Evolutionary conservation across 768 basidiomycete species (phyloP), one percentile per base, ranked within the genome.

Genomic region (Mycena pura): DNA sequence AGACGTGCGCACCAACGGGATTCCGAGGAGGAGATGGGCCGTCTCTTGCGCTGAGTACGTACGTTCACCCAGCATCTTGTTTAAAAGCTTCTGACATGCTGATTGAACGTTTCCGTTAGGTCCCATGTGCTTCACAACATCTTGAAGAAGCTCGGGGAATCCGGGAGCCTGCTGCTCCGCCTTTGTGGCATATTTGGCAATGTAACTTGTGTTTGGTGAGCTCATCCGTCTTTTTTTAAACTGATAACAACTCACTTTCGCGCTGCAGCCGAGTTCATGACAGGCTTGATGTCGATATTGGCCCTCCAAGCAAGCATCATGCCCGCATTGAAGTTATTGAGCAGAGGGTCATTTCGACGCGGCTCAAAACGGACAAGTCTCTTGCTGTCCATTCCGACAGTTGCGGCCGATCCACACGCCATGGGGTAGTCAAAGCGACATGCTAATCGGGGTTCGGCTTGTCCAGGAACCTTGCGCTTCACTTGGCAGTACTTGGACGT

Each of bases 261-360:
- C 3, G 56, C 68, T 1, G 66, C 68, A 21, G 59, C 62, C 17
- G 31, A 46, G 38, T 54, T 69, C 43, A 72, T 29, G 34, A 70
- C 54, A 5, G 68, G 68, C 47, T 62, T 48, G 27, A 70, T 51
- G 44, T 70, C 66, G 41, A 72, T 69, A 46, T 72, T 72, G 2
- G 66, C 69, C n/a, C 64, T 45, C 69, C 66, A 72, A 13, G 52
- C 66, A 10, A 72, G 36, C 24, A 67, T 70, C 28, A 68, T 56
- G 1, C 60, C 54, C 6, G 50, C 22, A 54, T 70, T 66, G 39
- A 70, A 64, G 3, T 51, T 50, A 31, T 71, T 70, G 5, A 71
- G 50, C 21, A 67, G 36, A 8, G 44, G 48, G 55, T 71, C 69
- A 57, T 71, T 71, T 22, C 60, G 36, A 24, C n/a, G 15, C 0